Conservation (phyloP, 139 green algal species). For the Tetradesmus lagerheimii region DNA sequence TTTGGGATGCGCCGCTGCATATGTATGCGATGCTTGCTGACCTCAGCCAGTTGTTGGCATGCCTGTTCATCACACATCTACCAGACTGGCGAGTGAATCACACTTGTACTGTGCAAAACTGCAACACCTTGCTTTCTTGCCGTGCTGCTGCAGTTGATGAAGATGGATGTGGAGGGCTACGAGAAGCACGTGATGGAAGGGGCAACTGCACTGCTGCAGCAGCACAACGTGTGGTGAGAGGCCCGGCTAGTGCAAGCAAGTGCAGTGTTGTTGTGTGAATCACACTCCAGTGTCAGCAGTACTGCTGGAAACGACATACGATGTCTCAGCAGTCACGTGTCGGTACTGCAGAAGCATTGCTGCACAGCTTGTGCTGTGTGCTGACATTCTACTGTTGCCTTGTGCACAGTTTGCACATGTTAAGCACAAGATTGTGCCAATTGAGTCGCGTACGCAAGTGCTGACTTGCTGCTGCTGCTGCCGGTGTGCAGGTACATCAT, state of each 20-base stretch:
- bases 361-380: no score
- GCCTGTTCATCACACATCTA: no score
- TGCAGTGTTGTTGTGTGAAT: neutral
- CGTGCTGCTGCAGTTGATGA: constrained; percentile 39
- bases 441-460: neutral
- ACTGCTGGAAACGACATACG: no score
- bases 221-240: constrained; percentile 41
- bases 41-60: no score
- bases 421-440: neutral
- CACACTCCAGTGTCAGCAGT: no score
- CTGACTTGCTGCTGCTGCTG: neutral
- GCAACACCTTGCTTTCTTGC: neutral
- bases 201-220: constrained; percentile 5
- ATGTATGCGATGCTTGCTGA: no score
- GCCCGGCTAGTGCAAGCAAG: neutral
- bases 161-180: constrained; percentile 56
- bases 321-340: no score
- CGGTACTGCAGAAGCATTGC: no score
- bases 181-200: constrained; percentile 48
- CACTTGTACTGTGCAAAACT: neutral
- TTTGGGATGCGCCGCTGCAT: no score
- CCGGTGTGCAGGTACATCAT: constrained; percentile 21
- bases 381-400: neutral
- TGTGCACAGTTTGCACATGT: neutral
- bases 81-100: no score